A percentile compares a stretch with the other conserved stretches of the same genome.
phyloP scores from a whole-genome alignment of 176 grass and related monocot genomes.

The Oryza nivara region DNA sequence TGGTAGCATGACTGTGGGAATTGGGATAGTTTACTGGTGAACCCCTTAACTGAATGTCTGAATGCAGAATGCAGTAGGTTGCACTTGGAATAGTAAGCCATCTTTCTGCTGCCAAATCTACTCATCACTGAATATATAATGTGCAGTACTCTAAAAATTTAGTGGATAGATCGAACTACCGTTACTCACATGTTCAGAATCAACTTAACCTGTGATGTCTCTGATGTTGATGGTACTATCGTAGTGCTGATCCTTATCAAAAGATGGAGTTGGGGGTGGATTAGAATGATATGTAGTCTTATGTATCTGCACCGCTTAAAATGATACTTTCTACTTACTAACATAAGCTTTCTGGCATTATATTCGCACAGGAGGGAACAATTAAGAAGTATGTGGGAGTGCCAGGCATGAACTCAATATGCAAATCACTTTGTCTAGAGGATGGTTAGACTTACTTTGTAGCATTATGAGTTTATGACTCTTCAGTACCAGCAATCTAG shows the following conservation, averaged over 20 bases:
- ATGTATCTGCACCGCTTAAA: neutral
- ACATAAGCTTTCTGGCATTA: neutral
- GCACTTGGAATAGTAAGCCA: neutral
- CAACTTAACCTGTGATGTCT: neutral
- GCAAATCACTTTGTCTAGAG: constrained; percentile 78
- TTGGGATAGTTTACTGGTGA: neutral
- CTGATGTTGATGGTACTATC: neutral
- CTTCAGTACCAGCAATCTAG: neutral
- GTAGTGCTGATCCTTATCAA: neutral
- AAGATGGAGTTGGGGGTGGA: neutral
- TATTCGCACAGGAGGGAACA: constrained; percentile 55
- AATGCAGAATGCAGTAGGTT: neutral
- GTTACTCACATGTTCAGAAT: neutral
- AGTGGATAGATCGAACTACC: neutral
- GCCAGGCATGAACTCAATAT: constrained; percentile 90
- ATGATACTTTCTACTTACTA: neutral
- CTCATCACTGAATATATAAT: neutral
- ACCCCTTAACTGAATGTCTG: neutral
- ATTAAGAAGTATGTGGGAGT: constrained; percentile 82
- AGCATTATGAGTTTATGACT: constrained; percentile 21
- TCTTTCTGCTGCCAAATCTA: neutral
- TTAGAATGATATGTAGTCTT: constrained; percentile 4
- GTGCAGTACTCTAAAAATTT: neutral
- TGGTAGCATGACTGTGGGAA: neutral
- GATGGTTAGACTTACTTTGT: constrained; percentile 56